phyloP scores from a whole-genome alignment of 75 land plant genomes.

The Pseudotsuga menziesii region DNA sequence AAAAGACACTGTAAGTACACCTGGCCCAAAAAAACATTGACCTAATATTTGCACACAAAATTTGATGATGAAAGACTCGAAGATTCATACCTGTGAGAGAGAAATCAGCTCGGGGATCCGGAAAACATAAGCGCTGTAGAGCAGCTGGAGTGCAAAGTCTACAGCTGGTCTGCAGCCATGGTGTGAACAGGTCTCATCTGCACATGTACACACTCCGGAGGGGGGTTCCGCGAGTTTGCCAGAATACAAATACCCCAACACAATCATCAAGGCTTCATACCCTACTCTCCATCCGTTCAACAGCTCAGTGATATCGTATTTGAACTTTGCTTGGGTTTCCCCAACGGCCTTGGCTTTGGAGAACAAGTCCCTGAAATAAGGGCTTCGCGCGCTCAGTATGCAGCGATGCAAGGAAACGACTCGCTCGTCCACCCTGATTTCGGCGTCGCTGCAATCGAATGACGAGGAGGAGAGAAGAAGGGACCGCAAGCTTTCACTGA shows the following conservation, averaged over 20 bases:
- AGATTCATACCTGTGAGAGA: slow-evolving; percentile 36
- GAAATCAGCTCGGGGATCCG: slow-evolving; percentile 57
- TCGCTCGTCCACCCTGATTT: slow-evolving; percentile 48
- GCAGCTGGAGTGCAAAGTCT: slow-evolving; percentile 62
- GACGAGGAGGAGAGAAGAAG: slow-evolving; percentile 34
- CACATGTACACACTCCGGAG: slow-evolving; percentile 46
- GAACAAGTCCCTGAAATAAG: slow-evolving; percentile 36
- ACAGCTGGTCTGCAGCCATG: slow-evolving; percentile 71
- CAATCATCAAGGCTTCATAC: slow-evolving; percentile 52
- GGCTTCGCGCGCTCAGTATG: slow-evolving; percentile 66
- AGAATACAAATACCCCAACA: slow-evolving; percentile 68
- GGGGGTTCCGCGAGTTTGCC: slow-evolving; percentile 55
- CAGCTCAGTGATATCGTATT: slow-evolving; percentile 12
- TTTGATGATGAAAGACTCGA: no score
- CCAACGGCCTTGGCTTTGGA: slow-evolving; percentile 17
- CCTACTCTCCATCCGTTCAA: slow-evolving; percentile 26
- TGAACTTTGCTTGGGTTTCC: slow-evolving; percentile 29
- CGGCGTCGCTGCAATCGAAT: slow-evolving; percentile 57
- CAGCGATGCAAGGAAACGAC: slow-evolving; percentile 64
- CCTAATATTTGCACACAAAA: no score
- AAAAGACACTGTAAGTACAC: no score
- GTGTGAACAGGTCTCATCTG: slow-evolving; percentile 57
- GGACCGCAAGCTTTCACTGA: slow-evolving; percentile 49
- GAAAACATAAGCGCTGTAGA: slow-evolving; percentile 57
- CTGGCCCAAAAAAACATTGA: no score